A percentile compares a stretch with the other conserved stretches of the same genome.
Evolutionary conservation across 192 early-diverging fungal species (phyloP).

Genomic region (Dispira simplex): DNA sequence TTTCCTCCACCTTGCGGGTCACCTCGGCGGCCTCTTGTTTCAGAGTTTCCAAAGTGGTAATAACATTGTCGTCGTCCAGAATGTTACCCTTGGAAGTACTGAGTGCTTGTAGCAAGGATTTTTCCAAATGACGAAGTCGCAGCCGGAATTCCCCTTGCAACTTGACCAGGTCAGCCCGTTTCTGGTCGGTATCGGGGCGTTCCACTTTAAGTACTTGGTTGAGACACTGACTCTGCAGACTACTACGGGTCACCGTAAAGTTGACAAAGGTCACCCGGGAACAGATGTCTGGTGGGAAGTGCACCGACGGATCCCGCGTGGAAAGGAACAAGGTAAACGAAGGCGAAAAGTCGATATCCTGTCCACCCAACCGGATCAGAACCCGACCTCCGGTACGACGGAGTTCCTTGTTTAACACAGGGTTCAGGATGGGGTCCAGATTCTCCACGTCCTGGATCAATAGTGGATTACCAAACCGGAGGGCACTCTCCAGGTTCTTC

Average conservation of each 20-base stretch:
- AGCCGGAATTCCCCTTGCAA: constrained; percentile 96
- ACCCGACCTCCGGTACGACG: constrained; percentile 92
- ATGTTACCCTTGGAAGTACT: constrained; percentile 95
- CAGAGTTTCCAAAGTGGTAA: constrained; percentile 84
- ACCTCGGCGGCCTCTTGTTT: constrained; percentile 96
- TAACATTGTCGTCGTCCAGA: constrained; percentile 91
- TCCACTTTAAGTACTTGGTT: constrained; percentile 89
- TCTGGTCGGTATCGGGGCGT: constrained; percentile 88
- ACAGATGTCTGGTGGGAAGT: constrained; percentile 93
- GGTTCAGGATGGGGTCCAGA: constrained; percentile 93
- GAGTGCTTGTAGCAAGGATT: constrained; percentile 80
- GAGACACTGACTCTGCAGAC: constrained; percentile 95
- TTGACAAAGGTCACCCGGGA: constrained; percentile 98
- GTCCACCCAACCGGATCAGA: constrained; percentile 84
- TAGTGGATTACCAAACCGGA: constrained; percentile 97
- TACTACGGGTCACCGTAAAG: constrained; percentile 93
- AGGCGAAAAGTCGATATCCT: constrained; percentile 99
- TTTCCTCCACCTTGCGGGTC: constrained; percentile 81
- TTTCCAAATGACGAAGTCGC: constrained; percentile 83
- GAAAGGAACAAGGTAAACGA: constrained; percentile 88
- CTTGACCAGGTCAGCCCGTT: constrained; percentile 82
- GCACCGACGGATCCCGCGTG: constrained; percentile 85
- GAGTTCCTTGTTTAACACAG: constrained; percentile 94
- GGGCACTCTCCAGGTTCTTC: constrained; percentile 92
- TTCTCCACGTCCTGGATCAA: constrained; percentile 96